Evolutionary conservation across 139 green algal genomes (phyloP).

Genomic region (Asterochloris erici): DNA sequence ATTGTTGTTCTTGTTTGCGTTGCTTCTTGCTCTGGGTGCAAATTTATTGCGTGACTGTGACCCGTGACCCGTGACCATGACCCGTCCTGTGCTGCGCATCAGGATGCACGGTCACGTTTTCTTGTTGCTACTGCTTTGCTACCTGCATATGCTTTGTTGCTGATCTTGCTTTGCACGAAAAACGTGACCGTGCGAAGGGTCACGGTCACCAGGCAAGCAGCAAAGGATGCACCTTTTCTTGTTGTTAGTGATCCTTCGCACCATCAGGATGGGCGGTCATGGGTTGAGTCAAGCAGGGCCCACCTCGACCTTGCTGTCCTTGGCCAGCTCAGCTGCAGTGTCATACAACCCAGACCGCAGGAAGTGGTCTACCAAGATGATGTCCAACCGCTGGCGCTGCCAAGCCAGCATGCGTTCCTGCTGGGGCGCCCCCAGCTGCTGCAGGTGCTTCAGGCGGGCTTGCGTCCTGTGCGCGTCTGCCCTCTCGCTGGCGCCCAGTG

Average conservation of each 20-base stretch:
- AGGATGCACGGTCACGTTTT: too few relatives aligned
- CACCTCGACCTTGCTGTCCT: conserved; percentile 9
- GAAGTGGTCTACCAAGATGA: conserved; percentile 79
- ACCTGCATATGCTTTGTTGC: too few relatives aligned
- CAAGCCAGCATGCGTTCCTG: conserved; percentile 49
- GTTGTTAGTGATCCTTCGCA: background rate
- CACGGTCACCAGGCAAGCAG: too few relatives aligned
- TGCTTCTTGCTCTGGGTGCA: too few relatives aligned
- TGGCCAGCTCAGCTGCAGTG: conserved; percentile 19
- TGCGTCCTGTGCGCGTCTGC: conserved; percentile 58
- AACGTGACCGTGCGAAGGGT: too few relatives aligned
- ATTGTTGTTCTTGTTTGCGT: too few relatives aligned
- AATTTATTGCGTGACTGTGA: too few relatives aligned
- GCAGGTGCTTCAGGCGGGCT: conserved; percentile 61
- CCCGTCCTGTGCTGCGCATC: too few relatives aligned
- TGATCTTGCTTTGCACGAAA: too few relatives aligned
- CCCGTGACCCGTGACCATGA: too few relatives aligned
- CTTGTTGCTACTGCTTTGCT: too few relatives aligned
- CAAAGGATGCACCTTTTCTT: too few relatives aligned
- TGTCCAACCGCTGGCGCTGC: conserved; percentile 63
- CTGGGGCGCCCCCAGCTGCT: conserved; percentile 27
- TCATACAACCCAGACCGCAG: conserved; percentile 61
- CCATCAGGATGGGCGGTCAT: background rate
- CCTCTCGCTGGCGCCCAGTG: conserved; percentile 45
- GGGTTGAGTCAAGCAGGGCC: background rate